Conservation (phyloP, 345 rosid genomes). For the Aurinia saxatilis region DNA sequence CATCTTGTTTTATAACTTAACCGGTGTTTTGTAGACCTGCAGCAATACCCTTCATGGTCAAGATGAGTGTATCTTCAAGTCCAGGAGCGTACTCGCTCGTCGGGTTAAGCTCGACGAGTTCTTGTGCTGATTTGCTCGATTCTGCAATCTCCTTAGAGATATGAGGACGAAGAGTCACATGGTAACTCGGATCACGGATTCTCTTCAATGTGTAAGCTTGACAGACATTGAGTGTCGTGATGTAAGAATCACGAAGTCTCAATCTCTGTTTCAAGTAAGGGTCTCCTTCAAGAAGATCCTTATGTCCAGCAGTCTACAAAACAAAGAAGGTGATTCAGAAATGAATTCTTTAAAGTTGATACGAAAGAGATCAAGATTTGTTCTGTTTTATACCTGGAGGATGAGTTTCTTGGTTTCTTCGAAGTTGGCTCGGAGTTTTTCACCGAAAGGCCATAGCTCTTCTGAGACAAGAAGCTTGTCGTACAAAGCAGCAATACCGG, state of each 20-base stretch:
- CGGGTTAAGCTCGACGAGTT: slow-evolving; percentile 76
- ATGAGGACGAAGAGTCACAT: slow-evolving; percentile 67
- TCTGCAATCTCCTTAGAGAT: slow-evolving; percentile 69
- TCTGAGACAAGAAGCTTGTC: slow-evolving; percentile 89
- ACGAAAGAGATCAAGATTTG: neutral
- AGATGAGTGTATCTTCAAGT: slow-evolving; percentile 83
- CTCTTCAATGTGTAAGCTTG: slow-evolving; percentile 95
- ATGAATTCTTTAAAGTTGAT: neutral
- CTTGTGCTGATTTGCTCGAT: slow-evolving; percentile 52
- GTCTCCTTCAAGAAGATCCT: slow-evolving; percentile 90
- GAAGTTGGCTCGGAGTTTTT: slow-evolving; percentile 50
- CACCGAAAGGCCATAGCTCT: slow-evolving; percentile 77
- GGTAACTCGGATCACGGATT: slow-evolving; percentile 79
- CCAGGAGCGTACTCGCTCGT: slow-evolving; percentile 92
- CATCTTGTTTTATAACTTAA: slow-evolving; percentile 18
- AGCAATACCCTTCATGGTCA: slow-evolving; percentile 98
- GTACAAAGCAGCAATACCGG: slow-evolving; percentile 75
- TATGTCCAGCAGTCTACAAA: slow-evolving; percentile 84
- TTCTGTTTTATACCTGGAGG: slow-evolving; percentile 55
- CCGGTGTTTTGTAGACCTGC: slow-evolving; percentile 97
- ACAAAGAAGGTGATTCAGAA: neutral
- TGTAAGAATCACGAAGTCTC: slow-evolving; percentile 86
- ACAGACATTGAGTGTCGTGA: slow-evolving; percentile 92
- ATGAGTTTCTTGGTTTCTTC: slow-evolving; percentile 84
- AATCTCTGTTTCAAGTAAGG: slow-evolving; percentile 94